phyloP scores from a whole-genome alignment of 495 filamentous ascomycete species.

The Amphirosellinia nigrospora region DNA sequence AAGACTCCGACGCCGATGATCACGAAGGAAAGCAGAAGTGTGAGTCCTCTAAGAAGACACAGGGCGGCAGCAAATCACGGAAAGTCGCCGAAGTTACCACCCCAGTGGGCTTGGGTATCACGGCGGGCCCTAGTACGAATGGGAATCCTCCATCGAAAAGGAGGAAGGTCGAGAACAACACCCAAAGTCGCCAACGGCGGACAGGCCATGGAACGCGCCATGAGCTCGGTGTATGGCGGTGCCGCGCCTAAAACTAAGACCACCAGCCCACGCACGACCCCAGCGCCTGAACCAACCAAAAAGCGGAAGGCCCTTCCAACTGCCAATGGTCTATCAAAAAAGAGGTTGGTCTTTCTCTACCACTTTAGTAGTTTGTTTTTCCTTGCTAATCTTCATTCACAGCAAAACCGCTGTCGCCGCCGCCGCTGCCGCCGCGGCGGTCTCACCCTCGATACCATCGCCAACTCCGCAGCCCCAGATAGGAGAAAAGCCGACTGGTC shows the following conservation, averaged over 20 bases:
- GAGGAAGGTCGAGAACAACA: slow-evolving; percentile 78
- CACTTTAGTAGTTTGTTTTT: not conserved
- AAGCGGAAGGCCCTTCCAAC: slow-evolving; percentile 76
- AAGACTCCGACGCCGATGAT: slow-evolving; percentile 83
- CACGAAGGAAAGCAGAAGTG: slow-evolving; percentile 52
- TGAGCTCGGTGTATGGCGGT: slow-evolving; percentile 63
- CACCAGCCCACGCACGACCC: slow-evolving; percentile 67
- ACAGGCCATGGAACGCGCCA: slow-evolving; percentile 71
- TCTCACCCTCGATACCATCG: slow-evolving; percentile 73
- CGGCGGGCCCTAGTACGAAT: slow-evolving; percentile 45
- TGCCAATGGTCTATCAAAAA: slow-evolving; percentile 66
- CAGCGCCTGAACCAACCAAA: slow-evolving; percentile 62
- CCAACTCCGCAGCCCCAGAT: slow-evolving; percentile 47
- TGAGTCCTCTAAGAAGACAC: slow-evolving; percentile 64
- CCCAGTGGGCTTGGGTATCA: slow-evolving; percentile 62
- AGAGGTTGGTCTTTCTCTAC: slow-evolving; percentile 61
- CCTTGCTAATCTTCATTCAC: slow-evolving; percentile 26
- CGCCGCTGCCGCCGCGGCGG: slow-evolving; percentile 43
- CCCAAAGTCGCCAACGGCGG: slow-evolving; percentile 61
- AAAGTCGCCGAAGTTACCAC: slow-evolving; percentile 61
- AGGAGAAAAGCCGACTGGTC: slow-evolving; percentile 47
- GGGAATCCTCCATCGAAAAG: slow-evolving; percentile 68
- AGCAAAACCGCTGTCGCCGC: slow-evolving; percentile 34
- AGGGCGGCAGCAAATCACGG: slow-evolving; percentile 64
- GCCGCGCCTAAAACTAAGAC: slow-evolving; percentile 58